Base-by-base conservation (phyloP, 371 early-diverging fungal genomes). In the Rhizopus arrhizus region DNA sequence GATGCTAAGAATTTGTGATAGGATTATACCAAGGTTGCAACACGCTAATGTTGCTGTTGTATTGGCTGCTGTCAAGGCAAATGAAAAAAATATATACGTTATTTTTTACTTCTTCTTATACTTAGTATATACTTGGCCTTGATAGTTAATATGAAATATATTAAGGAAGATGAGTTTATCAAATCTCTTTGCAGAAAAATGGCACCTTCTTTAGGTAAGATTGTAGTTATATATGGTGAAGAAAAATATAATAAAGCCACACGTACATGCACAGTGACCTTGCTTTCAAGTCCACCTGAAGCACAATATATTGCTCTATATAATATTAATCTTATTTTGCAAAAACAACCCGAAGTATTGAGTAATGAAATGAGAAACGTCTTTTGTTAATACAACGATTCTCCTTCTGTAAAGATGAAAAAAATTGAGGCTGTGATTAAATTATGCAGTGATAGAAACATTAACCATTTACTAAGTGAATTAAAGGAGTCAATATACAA, bases 381-480 rank as follows among this genome's bases (percentile, higher is more conserved):
- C 77, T 99, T 98, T 69, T 96, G 95, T 78, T 97, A 97, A 78
- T 99, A 95, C 82, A 95, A 98, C 70, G 99, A 99, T 75, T 98
- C 99, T n/a, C 92, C 91, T 63, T 98, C 96, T 69, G 97, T 99
- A 53, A 99, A 98, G 69, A 81, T 95, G 50, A 96, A 93, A 58
- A 99, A 99, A 70, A 85, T 99, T 15, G 96, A 96, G 70, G 91
- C 96, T 53, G 91, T 99, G 57, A 89, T 97, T 73, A 85, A 90
- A 64, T 83, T 98, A 29, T 86, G 89, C 43, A 90, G 86, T 61
- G 90, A 88, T 35, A 75, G 81, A 15, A 99, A 95, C 64, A 89
- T 95, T 4, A 93, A 92, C 64, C 92, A 95, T 62, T 87, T 99
- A 22, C 73, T 99, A 22, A 87, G 89, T 10, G 99, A 99, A 79